Evolutionary conservation across 805 yeast genomes (phyloP).

Genomic region (Saturnispora galanensis): DNA sequence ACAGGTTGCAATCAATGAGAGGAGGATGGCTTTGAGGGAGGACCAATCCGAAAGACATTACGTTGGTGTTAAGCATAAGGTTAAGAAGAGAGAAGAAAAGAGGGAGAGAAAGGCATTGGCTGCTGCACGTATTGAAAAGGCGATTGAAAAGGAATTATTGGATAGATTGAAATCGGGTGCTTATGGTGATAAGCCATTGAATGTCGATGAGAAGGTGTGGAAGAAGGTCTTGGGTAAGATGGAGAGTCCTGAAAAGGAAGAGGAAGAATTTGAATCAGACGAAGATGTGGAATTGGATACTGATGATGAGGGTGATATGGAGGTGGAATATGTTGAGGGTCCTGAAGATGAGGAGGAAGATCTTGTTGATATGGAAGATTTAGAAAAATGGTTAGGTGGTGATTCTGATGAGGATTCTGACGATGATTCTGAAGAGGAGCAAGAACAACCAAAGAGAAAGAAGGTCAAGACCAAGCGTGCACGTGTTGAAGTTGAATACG

Average conservation of each 20-base stretch:
- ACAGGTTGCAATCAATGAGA: slow-evolving; percentile 90
- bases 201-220: slow-evolving; percentile 95
- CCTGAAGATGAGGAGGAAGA: slow-evolving; percentile 88
- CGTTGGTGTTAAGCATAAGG: slow-evolving; percentile 89
- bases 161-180: slow-evolving; percentile 96
- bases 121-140: slow-evolving; percentile 94
- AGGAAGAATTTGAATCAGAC: slow-evolving; percentile 83
- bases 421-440: slow-evolving; percentile 21
- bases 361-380: slow-evolving; percentile 84
- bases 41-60: slow-evolving; percentile 76
- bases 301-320: slow-evolving; percentile 59
- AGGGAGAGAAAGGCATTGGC: slow-evolving; percentile 94
- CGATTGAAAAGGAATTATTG: slow-evolving; percentile 89
- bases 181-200: slow-evolving; percentile 94
- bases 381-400: slow-evolving; percentile 71
- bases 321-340: slow-evolving; percentile 82
- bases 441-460: slow-evolving; percentile 34
- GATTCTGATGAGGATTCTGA: slow-evolving; percentile 28
- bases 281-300: slow-evolving; percentile 46
- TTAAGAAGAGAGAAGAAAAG: slow-evolving; percentile 85
- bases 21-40: slow-evolving; percentile 82
- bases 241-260: slow-evolving; percentile 48
- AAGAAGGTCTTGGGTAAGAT: slow-evolving; percentile 75
- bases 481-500: slow-evolving; percentile 72
- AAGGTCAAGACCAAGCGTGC: slow-evolving; percentile 50